phyloP scores from a whole-genome alignment of 148 eudicot genomes.

The Vaccinium corymbosum region DNA sequence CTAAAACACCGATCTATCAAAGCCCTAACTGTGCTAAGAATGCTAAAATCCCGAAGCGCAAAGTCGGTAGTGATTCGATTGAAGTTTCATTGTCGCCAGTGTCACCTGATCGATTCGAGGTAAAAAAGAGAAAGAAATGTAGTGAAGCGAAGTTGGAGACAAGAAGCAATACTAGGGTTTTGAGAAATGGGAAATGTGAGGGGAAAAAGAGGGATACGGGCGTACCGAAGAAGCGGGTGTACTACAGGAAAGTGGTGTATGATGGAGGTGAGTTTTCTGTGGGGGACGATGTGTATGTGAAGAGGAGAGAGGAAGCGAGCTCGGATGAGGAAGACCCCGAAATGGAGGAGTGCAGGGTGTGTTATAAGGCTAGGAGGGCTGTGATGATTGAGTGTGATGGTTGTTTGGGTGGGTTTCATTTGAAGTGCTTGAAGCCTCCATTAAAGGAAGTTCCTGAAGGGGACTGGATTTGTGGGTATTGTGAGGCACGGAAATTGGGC shows the following conservation, averaged over 20 bases:
- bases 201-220: slow-evolving; percentile 32
- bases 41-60: slow-evolving; percentile 1
- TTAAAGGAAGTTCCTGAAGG: slow-evolving; percentile 79
- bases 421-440: slow-evolving; percentile 91
- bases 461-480: slow-evolving; percentile 87
- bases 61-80: not conserved
- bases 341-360: slow-evolving; percentile 80
- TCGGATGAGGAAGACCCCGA: slow-evolving; percentile 77
- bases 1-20: not conserved
- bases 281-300: slow-evolving; percentile 81
- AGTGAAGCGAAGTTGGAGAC: not conserved
- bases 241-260: slow-evolving; percentile 67
- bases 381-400: slow-evolving; percentile 94
- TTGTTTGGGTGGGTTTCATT: slow-evolving; percentile 87
- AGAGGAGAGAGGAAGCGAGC: slow-evolving; percentile 71
- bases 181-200: slow-evolving; percentile 19
- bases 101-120: slow-evolving; percentile 34
- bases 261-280: slow-evolving; percentile 75
- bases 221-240: slow-evolving; percentile 46
- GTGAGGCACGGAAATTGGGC: slow-evolving; percentile 65
- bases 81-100: slow-evolving; percentile 30
- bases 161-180: slow-evolving; percentile 11
- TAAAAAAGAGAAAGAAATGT: slow-evolving; percentile 11
- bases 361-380: slow-evolving; percentile 54
- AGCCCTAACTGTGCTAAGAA: slow-evolving; percentile 1